phyloP scores from a whole-genome alignment of 495 filamentous ascomycete genomes.

The Penicillium pulvis region DNA sequence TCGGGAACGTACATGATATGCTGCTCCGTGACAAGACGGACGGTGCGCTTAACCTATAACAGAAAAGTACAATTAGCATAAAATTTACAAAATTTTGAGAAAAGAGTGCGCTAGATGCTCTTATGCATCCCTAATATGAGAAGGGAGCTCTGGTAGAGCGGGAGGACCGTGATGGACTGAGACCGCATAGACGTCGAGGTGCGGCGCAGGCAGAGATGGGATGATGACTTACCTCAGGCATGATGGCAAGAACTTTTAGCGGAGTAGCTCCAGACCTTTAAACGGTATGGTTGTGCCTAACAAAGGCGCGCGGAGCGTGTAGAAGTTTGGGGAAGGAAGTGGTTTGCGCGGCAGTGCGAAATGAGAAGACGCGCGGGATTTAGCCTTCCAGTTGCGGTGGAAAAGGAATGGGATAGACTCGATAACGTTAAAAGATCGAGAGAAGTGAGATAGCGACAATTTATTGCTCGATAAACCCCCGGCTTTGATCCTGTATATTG shows the following conservation, averaged over 20 bases:
- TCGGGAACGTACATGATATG: slow-evolving; percentile 70
- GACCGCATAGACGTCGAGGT: not conserved
- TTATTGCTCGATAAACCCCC: not conserved
- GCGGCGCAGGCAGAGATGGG: not conserved
- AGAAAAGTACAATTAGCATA: slow-evolving; percentile 7
- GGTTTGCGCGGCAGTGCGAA: slow-evolving; percentile 3
- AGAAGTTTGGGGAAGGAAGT: slow-evolving; percentile 1
- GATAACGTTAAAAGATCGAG: not conserved
- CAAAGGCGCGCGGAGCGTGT: not conserved
- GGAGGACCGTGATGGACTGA: slow-evolving; percentile 1
- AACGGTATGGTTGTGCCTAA: not conserved
- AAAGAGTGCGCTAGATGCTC: not conserved
- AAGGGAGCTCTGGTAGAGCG: not conserved
- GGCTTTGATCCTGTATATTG: not conserved
- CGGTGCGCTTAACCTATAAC: slow-evolving; percentile 73
- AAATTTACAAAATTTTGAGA: not conserved
- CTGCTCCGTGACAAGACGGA: slow-evolving; percentile 93
- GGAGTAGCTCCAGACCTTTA: too few relatives aligned
- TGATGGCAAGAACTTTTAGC: slow-evolving; percentile 20
- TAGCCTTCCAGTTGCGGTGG: not conserved
- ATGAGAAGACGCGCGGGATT: not conserved
- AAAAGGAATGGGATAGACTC: not conserved
- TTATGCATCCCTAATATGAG: not conserved
- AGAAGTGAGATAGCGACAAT: not conserved
- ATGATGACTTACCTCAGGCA: slow-evolving; percentile 48